These are phyloP conservation scores for Thinopyrum elongatum DNA, from an alignment of 176 grass and related monocot genomes.

Conservation along the genomic window DNA sequence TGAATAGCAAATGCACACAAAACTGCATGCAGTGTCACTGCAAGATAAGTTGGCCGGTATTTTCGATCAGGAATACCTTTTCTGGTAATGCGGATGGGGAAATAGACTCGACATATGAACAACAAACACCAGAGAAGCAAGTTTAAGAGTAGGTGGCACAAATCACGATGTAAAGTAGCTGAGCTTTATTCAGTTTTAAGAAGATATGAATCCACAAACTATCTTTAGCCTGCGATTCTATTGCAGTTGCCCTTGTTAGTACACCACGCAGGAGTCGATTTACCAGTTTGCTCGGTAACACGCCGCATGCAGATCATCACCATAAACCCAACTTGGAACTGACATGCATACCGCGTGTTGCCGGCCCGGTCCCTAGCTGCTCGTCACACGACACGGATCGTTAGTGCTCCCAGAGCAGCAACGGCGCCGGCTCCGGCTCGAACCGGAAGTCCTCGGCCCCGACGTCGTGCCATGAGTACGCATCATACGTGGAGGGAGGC, in stretches of 20 bases:
- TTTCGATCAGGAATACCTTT: not conserved
- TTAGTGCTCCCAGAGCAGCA: slow-evolving; percentile 54
- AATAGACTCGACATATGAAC: not conserved
- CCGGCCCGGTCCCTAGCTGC: not conserved
- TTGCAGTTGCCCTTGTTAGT: not conserved
- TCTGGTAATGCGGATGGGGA: not conserved
- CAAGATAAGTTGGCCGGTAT: not conserved
- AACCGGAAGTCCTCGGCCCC: slow-evolving; percentile 6
- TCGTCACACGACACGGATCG: not conserved
- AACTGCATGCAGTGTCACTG: not conserved
- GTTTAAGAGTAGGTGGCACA: not conserved
- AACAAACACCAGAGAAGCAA: not conserved
- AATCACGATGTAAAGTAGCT: not conserved
- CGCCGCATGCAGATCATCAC: not conserved
- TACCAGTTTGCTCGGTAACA: not conserved
- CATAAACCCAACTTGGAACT: not conserved
- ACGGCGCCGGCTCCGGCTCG: slow-evolving; percentile 10
- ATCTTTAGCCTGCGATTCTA: not conserved
- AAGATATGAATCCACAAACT: not conserved
- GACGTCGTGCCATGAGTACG: slow-evolving; percentile 6
- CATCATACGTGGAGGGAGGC: slow-evolving; percentile 16
- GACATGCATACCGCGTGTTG: not conserved
- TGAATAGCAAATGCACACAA: too few relatives aligned
- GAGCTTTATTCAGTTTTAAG: slow-evolving; percentile 1
- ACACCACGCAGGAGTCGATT: not conserved